A percentile compares a stretch with the other conserved stretches of the same genome.
Conservation (phyloP, 495 filamentous ascomycete species). For the Penicillium pulvis region DNA sequence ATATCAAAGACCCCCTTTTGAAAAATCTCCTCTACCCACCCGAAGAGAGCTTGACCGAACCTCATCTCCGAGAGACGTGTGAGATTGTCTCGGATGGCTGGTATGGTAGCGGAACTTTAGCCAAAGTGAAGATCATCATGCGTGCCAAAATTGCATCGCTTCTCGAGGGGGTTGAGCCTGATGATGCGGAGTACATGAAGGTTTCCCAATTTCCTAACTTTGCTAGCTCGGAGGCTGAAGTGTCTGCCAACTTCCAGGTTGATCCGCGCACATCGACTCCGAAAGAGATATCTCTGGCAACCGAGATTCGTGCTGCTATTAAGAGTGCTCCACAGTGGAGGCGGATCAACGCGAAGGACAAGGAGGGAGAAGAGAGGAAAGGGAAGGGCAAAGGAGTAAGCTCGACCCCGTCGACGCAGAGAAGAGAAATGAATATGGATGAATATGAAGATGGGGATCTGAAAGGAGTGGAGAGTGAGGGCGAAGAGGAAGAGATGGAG, state of each 20-base stretch:
- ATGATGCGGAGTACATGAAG: constrained; percentile 53
- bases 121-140: constrained; percentile 84
- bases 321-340: constrained; percentile 42
- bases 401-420: constrained; percentile 6
- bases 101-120: constrained; percentile 75
- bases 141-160: constrained; percentile 68
- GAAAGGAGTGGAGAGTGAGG: constrained; percentile 32
- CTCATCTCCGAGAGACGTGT: constrained; percentile 31
- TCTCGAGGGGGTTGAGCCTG: constrained; percentile 37
- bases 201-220: constrained; percentile 49
- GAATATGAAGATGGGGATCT: not conserved
- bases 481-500: constrained; percentile 41
- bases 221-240: constrained; percentile 29
- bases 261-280: constrained; percentile 27
- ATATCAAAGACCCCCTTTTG: constrained; percentile 70
- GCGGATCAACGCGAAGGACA: constrained; percentile 33
- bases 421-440: not conserved
- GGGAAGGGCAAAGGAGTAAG: constrained; percentile 18
- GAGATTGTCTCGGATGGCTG: constrained; percentile 72
- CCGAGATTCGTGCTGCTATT: constrained; percentile 42
- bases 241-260: constrained; percentile 32
- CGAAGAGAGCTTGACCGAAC: not conserved
- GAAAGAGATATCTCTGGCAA: constrained; percentile 38
- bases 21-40: constrained; percentile 27
- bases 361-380: constrained; percentile 23